Conservation (phyloP, 2,329 filamentous ascomycete species). For the Beauveria australis region DNA sequence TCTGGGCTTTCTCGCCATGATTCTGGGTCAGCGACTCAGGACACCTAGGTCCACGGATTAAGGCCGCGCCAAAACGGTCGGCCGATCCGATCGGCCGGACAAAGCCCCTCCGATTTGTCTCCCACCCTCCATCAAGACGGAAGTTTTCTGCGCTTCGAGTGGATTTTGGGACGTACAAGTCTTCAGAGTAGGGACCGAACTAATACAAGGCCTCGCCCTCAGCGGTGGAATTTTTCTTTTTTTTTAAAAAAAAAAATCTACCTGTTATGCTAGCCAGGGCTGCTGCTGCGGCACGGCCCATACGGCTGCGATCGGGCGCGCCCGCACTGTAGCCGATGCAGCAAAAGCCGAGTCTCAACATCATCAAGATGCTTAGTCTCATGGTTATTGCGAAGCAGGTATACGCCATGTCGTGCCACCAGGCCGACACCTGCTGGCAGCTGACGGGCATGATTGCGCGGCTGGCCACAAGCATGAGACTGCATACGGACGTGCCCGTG, state of each 20-base stretch:
- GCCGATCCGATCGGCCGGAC: constrained; percentile 5
- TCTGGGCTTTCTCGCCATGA: not conserved
- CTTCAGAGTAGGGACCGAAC: not conserved
- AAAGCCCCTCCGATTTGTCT: not conserved
- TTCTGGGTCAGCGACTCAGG: no score
- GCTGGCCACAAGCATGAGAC: constrained; percentile 2
- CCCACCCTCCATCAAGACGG: no score
- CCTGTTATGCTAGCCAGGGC: not conserved
- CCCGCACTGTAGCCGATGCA: constrained; percentile 7
- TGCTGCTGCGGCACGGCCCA: not conserved
- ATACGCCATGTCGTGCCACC: constrained; percentile 11
- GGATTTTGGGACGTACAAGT: not conserved
- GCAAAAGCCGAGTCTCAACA: not conserved
- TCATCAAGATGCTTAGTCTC: constrained; percentile 4
- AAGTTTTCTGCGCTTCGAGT: not conserved
- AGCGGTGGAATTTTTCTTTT: not conserved
- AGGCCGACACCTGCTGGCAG: constrained; percentile 12
- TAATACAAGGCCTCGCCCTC: not conserved
- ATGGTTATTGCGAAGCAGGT: constrained; percentile 11
- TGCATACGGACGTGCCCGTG: not conserved
- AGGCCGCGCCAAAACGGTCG: constrained; percentile 1
- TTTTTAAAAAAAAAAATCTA: not conserved
- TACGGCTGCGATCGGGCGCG: constrained; percentile 7
- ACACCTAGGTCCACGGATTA: not conserved
- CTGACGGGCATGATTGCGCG: constrained; percentile 8